These are phyloP conservation scores for Eudorina sp. DNA, from an alignment of 139 green algal species.

Conservation along the genomic window DNA sequence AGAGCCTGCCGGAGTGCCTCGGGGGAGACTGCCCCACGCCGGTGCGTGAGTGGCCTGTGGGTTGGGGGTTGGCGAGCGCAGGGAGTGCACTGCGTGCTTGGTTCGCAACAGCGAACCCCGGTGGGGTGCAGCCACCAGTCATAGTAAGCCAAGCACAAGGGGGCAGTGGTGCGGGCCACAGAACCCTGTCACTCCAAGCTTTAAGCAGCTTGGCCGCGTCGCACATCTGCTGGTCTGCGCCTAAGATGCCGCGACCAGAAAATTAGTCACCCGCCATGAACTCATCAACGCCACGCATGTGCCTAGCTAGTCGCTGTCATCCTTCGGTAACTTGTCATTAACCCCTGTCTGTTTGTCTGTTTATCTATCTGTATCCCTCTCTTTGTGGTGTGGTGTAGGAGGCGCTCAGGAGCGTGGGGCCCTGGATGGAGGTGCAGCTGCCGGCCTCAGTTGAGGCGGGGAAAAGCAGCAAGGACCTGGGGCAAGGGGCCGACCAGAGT, in stretches of 20 bases:
- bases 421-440: slow-evolving; percentile 38
- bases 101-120: too few species aligned
- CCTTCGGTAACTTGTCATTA: neutral
- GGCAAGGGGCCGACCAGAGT: too few species aligned
- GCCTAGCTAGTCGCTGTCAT: neutral
- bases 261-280: too few species aligned
- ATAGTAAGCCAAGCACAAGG: too few species aligned
- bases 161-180: too few species aligned
- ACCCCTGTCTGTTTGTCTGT: neutral
- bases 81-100: neutral
- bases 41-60: neutral
- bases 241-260: too few species aligned
- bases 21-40: slow-evolving; percentile 13
- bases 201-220: neutral
- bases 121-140: too few species aligned
- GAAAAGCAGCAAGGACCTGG: neutral
- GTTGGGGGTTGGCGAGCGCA: neutral
- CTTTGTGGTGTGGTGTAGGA: too few species aligned
- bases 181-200: neutral
- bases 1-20: slow-evolving; percentile 34
- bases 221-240: too few species aligned
- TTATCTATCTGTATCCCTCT: too few species aligned
- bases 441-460: neutral
- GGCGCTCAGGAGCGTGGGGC: neutral
- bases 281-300: neutral